Evolutionary conservation across 805 yeast genomes (phyloP).

Genomic region (Nakazawaea ernobii): DNA sequence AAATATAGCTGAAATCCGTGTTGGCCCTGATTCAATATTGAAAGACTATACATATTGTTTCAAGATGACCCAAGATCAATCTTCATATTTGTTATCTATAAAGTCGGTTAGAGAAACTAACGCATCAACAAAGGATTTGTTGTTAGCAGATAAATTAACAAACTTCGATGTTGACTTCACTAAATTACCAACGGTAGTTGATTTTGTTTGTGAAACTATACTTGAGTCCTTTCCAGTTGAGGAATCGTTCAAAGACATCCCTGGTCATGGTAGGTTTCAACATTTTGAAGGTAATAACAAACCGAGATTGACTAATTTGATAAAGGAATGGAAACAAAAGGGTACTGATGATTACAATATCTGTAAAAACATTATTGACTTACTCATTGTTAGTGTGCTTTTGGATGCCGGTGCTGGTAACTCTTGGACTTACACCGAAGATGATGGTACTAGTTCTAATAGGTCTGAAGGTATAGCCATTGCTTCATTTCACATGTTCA

Average conservation of each 20-base stretch:
- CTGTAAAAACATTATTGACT: conserved; percentile 49
- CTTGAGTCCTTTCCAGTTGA: conserved; percentile 38
- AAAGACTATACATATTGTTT: no score
- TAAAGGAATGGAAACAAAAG: conserved; percentile 28
- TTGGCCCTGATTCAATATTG: no score
- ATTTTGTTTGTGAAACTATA: conserved; percentile 40
- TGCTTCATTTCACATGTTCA: conserved; percentile 51
- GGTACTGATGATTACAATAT: conserved; percentile 30
- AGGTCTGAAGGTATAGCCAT: conserved; percentile 65
- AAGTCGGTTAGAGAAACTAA: conserved; percentile 52
- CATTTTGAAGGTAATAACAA: conserved; percentile 51
- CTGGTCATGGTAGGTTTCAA: conserved; percentile 67
- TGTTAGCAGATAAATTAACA: conserved; percentile 28
- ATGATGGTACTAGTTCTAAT: conserved; percentile 23
- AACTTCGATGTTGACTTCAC: conserved; percentile 42
- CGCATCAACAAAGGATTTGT: conserved; percentile 33
- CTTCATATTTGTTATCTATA: conserved; percentile 38
- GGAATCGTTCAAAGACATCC: conserved; percentile 35
- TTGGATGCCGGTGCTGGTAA: conserved; percentile 70
- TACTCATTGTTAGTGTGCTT: conserved; percentile 54
- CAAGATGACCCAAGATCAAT: conserved; percentile 7
- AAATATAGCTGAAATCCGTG: no score
- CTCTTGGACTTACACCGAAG: conserved; percentile 44
- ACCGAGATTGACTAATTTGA: conserved; percentile 37
- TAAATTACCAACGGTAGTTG: conserved; percentile 36